A percentile compares a stretch with the other conserved stretches of the same genome.
Evolutionary conservation across 140 eudicot genomes (phyloP).

Genomic region (Cichorium intybus): DNA sequence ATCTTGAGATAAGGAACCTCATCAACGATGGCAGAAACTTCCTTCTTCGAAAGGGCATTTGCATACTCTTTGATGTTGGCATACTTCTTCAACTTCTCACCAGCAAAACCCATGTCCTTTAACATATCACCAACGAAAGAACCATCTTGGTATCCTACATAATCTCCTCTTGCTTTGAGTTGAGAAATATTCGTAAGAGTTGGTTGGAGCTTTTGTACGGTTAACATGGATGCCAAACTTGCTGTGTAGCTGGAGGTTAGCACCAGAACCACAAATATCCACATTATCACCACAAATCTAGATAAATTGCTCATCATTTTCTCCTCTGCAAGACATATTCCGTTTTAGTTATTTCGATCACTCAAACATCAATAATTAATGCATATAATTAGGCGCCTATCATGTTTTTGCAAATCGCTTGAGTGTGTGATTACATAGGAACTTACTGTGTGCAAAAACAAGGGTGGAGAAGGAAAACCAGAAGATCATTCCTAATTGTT

Average conservation of each 20-base stretch:
- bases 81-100: conserved; percentile 29
- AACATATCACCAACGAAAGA: conserved; percentile 34
- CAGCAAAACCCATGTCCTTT: conserved; percentile 17
- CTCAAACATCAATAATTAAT: neutral
- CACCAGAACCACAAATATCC: conserved; percentile 49
- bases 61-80: conserved; percentile 16
- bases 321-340: conserved; percentile 31
- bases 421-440: neutral
- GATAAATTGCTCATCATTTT: conserved; percentile 36
- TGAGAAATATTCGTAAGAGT: conserved; percentile 23
- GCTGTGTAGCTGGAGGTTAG: conserved; percentile 51
- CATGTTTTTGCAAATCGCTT: neutral
- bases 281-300: conserved; percentile 37
- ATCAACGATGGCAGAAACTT: conserved; percentile 50
- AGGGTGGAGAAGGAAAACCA: conserved; percentile 57
- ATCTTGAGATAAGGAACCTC: conserved; percentile 40
- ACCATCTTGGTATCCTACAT: conserved; percentile 42
- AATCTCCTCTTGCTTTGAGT: conserved; percentile 28
- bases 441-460: conserved; percentile 62
- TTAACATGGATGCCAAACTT: conserved; percentile 47
- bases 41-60: conserved; percentile 40
- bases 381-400: no score
- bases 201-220: conserved; percentile 41
- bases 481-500: conserved; percentile 54
- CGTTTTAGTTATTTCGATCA: neutral